These are phyloP conservation scores for Chaetothyriales sp. DNA, from an alignment of 2,329 filamentous ascomycete species.

Conservation along the genomic window DNA sequence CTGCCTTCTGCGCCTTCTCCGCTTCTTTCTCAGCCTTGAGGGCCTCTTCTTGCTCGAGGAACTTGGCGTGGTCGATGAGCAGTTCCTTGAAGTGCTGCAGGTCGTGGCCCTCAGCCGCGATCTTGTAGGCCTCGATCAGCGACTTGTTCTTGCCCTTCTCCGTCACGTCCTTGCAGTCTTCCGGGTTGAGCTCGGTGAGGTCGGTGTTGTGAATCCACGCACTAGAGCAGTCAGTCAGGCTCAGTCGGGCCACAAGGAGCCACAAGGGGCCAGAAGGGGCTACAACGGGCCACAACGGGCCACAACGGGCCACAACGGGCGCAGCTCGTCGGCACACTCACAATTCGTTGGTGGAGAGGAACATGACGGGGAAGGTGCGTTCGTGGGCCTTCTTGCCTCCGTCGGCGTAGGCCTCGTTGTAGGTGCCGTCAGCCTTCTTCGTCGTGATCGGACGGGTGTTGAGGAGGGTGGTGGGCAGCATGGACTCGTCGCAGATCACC, in stretches of 20 bases:
- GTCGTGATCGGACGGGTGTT: slow-evolving; percentile 73
- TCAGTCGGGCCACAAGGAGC: too few relatives aligned
- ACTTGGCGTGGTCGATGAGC: slow-evolving; percentile 46
- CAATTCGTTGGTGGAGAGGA: slow-evolving; percentile 92
- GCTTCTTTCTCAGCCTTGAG: slow-evolving; percentile 53
- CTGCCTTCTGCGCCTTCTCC: slow-evolving; percentile 43
- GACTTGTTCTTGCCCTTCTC: slow-evolving; percentile 67
- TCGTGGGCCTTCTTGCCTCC: slow-evolving; percentile 76
- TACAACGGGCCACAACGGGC: neutral
- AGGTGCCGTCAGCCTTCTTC: slow-evolving; percentile 66
- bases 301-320: too few relatives aligned
- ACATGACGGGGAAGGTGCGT: slow-evolving; percentile 89
- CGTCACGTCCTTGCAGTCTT: slow-evolving; percentile 53
- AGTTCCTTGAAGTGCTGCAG: slow-evolving; percentile 74
- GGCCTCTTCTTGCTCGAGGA: slow-evolving; percentile 43
- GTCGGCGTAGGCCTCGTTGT: slow-evolving; percentile 74
- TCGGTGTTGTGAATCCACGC: slow-evolving; percentile 83
- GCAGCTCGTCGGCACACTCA: slow-evolving; percentile 39
- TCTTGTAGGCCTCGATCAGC: slow-evolving; percentile 62
- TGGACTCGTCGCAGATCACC: slow-evolving; percentile 85
- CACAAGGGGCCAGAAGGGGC: neutral
- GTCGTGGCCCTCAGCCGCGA: slow-evolving; percentile 65
- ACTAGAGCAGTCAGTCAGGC: slow-evolving; percentile 36
- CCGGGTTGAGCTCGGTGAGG: slow-evolving; percentile 61
- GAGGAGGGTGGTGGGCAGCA: slow-evolving; percentile 69